phyloP scores from a whole-genome alignment of 2,329 filamentous ascomycete genomes.

The Colletotrichum tropicicola region DNA sequence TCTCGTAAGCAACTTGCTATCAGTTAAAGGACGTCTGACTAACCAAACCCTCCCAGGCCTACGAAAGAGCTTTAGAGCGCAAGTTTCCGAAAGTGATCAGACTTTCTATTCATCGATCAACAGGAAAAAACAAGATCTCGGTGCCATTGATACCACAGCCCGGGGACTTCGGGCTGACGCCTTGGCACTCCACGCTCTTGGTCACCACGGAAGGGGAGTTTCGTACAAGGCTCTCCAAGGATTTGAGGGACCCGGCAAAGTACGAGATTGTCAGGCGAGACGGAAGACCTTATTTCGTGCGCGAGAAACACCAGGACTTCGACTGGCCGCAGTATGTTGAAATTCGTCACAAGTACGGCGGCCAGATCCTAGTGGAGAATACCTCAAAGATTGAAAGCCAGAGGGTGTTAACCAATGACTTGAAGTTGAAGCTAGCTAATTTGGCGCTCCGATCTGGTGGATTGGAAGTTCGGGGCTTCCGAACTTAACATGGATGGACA shows the following conservation, averaged over 20 bases:
- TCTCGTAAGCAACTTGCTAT: too few relatives aligned
- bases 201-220: not conserved
- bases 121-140: slow-evolving; percentile 11
- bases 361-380: not conserved
- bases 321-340: not conserved
- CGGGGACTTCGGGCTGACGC: not conserved
- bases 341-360: not conserved
- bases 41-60: not conserved
- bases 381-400: not conserved
- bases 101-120: slow-evolving; percentile 15
- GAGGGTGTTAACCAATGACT: not conserved
- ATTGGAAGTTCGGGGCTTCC: not conserved
- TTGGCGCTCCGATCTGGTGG: not conserved
- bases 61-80: not conserved
- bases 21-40: too few relatives aligned
- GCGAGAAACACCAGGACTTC: not conserved
- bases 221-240: not conserved
- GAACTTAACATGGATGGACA: not conserved
- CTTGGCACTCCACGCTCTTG: slow-evolving; percentile 6
- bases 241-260: not conserved
- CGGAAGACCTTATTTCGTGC: not conserved
- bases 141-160: slow-evolving; percentile 8
- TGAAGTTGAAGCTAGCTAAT: not conserved
- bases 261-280: not conserved
- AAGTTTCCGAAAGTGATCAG: not conserved